phyloP scores from a whole-genome alignment of 192 early-diverging fungal genomes.

The Gamsiella multidivaricata region DNA sequence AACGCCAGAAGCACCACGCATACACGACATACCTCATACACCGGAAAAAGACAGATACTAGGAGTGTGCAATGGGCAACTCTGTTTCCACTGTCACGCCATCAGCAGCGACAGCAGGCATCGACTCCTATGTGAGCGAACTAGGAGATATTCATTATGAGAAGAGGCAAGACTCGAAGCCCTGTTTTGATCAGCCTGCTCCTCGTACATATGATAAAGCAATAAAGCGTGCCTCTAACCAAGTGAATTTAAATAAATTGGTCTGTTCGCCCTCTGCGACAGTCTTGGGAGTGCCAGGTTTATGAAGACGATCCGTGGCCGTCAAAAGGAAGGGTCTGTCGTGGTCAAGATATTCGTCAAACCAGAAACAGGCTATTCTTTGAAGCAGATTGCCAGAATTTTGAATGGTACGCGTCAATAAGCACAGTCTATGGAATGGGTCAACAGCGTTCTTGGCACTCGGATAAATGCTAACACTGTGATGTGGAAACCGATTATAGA shows the following conservation, averaged over 20 bases:
- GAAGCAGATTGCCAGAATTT: conserved; percentile 58
- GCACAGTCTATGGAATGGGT: background rate
- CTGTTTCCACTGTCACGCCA: conserved; percentile 72
- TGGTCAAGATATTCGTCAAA: conserved; percentile 95
- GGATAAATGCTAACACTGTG: background rate
- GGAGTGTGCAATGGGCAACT: conserved; percentile 69
- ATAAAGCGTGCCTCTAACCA: background rate
- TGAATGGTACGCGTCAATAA: conserved; percentile 61
- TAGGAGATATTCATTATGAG: conserved; percentile 77
- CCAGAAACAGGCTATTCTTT: conserved; percentile 75
- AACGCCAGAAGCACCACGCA: no score
- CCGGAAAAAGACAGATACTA: background rate
- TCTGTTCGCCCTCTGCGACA: conserved; percentile 30
- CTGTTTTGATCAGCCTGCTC: background rate
- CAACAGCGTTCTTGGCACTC: background rate
- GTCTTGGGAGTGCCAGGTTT: conserved; percentile 91
- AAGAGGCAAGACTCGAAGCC: conserved; percentile 59
- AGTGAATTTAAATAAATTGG: background rate
- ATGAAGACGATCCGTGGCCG: conserved; percentile 94
- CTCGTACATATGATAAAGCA: background rate
- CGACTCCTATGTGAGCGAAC: conserved; percentile 79
- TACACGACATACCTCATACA: no score
- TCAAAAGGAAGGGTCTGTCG: conserved; percentile 83
- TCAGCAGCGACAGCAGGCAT: conserved; percentile 71
- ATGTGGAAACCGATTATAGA: conserved; percentile 48